Evolutionary conservation across 2,329 filamentous ascomycete species (phyloP), one percentile per base, ranked within the genome.

Genomic region (Fusarium drepaniforme): DNA sequence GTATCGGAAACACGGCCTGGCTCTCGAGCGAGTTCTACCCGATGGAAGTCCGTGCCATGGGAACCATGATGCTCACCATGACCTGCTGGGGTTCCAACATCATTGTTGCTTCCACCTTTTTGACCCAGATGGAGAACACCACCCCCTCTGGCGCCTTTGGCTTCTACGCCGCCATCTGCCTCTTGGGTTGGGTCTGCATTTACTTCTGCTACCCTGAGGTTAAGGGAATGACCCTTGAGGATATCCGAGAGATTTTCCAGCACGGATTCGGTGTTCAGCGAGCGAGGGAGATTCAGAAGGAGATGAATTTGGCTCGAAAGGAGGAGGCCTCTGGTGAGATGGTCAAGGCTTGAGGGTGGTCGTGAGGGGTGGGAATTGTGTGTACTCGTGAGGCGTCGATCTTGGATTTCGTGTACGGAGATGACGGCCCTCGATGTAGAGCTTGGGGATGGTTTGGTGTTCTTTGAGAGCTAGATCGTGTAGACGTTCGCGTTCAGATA

Each of bases 191-290:
- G 69, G 67, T 68, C 6, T 78, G 70, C 66, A 83, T 89, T 28
- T 83, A 85, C 64, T 85, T 88, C 80, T 88, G 81, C 73, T 90
- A 88, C 73, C 88, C 88, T 1, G 87, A 90, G 71, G 87, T 88
- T 3, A 88, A 88, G 73, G 87, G 88, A 13, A 86, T 90, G 83
- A 85, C 87, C 21, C 80, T 90, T 4, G 89, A 90, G 75, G 86
- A 87, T 57, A 84, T 89, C n/a, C 81, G 86, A 37, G 85, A 87
- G 60, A 83, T 89, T 8, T 90, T 89, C 73, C 77, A 83, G 51
- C 82, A 87, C 56, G 85, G 85, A 0, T 88, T 88, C 68, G 86
- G 86, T 16, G 83, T 87, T 1, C 79, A 82, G 66, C 80, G 83
- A 49, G 84, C 86, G 1, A 79, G 83, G 64, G 73, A 82, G 68